Base-by-base conservation (phyloP, 768 basidiomycete genomes). In the Rubroboletus satanas region DNA sequence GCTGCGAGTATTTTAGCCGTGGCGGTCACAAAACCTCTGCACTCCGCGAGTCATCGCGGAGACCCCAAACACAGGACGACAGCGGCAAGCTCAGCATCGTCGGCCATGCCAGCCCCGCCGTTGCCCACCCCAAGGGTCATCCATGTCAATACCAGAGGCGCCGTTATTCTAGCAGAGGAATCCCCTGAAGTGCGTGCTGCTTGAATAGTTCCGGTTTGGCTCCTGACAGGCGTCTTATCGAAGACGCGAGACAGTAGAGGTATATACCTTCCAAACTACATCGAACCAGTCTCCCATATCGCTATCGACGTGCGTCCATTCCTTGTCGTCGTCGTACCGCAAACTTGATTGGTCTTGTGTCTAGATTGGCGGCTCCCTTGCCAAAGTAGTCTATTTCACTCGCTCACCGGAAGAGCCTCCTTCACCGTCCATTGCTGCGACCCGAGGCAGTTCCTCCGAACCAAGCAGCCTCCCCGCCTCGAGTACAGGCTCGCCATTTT, bases 381-480 rank as follows among this genome's bases (percentile, higher is more conserved):
- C 95, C 57, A 99, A 99, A 73, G 91, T 99, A 49, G 93, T 97
- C 62, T 99, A 98, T 75, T 98, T 98, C 72, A 98, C 96, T 43
- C 88, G 97, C 46, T 93, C 94, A 8, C 86, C 90, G 4, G 87
- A 90, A 52, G 88, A 88, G 4, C 87, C 88, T n/a, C 77, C 83
- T 31, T 88, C 91, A 7, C 88, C 91, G 7, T 85, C 87, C 12
- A 66, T 85, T 39, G 75, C 69, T 54, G 84, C 87, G 1, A 85
- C 85, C 12, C 73, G 71, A 21, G 86, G 83, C 15, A 83, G 79
- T 38, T 78, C 75, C 53, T 76, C 77, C 53, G 72, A 72, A n/a
- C 67, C 67, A 18, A 79, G 76, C 65, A 73, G 72, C 53, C 64
- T 81, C 42, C 79, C 70, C 3, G 74, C 54, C 66, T 79, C 57